Conservation (phyloP, 1,284 basidiomycete species). For the Cutaneotrichosporon cyanovorans region DNA sequence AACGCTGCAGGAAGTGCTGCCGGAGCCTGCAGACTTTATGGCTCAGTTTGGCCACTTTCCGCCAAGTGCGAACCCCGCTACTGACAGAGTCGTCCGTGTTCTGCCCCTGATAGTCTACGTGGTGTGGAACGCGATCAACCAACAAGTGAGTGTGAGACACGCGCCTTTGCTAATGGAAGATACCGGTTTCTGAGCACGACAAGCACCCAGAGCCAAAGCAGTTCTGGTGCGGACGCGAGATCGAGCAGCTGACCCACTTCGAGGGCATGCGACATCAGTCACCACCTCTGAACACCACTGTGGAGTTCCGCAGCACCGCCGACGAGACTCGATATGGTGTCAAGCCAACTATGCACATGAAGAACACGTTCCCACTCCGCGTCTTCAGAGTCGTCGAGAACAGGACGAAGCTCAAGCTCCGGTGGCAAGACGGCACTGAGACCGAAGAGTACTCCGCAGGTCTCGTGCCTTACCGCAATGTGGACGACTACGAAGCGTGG, state of each 20-base stretch:
- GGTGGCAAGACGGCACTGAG: slow-evolving; percentile 79
- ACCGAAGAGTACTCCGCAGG: slow-evolving; percentile 56
- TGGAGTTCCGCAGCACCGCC: slow-evolving; percentile 27
- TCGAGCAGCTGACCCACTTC: slow-evolving; percentile 60
- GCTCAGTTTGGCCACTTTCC: slow-evolving; percentile 21
- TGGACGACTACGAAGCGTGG: slow-evolving; percentile 51
- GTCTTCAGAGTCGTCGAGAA: slow-evolving; percentile 63
- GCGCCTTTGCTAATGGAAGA: slow-evolving; percentile 45
- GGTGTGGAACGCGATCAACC: slow-evolving; percentile 83
- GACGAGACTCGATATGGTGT: slow-evolving; percentile 20
- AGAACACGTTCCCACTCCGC: slow-evolving; percentile 49
- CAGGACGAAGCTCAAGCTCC: slow-evolving; percentile 59
- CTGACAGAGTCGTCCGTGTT: slow-evolving; percentile 52
- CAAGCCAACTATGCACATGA: slow-evolving; percentile 17
- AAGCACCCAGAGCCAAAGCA: slow-evolving; percentile 58
- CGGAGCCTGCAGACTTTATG: slow-evolving; percentile 31
- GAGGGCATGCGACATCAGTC: slow-evolving; percentile 39
- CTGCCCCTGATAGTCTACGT: slow-evolving; percentile 72
- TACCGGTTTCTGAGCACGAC: slow-evolving; percentile 54
- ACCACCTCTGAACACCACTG: slow-evolving; percentile 38
- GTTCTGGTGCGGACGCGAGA: slow-evolving; percentile 64
- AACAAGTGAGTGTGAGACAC: slow-evolving; percentile 54
- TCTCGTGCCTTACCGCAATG: slow-evolving; percentile 64
- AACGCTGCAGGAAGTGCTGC: slow-evolving; percentile 21
- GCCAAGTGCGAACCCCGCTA: slow-evolving; percentile 16